Conservation (phyloP, 1,139 yeast species). For the Scheffersomyces segobiensis region DNA sequence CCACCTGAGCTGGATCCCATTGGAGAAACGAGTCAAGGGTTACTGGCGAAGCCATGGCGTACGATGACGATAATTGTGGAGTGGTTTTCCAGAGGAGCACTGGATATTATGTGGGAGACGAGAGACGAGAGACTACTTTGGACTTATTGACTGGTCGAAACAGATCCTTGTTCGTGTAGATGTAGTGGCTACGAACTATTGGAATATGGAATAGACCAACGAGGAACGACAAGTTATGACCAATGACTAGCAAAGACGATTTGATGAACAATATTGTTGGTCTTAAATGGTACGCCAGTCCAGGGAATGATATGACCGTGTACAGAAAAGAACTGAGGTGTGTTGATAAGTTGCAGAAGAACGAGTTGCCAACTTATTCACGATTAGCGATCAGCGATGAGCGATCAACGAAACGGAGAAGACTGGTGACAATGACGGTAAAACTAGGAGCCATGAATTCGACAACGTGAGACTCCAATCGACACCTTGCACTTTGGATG, state of each 20-base stretch:
- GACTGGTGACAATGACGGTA: not conserved
- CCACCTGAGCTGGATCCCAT: slow-evolving; percentile 53
- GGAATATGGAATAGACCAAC: not conserved
- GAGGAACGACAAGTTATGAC: not conserved
- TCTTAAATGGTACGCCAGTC: not conserved
- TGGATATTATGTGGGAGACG: not conserved
- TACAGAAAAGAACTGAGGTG: not conserved
- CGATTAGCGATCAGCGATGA: not conserved
- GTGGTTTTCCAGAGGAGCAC: not conserved
- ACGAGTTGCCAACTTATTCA: not conserved
- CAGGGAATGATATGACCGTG: not conserved
- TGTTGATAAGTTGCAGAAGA: not conserved
- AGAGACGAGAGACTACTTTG: not conserved
- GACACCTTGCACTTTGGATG: not conserved
- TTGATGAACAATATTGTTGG: not conserved
- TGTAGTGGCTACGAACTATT: not conserved
- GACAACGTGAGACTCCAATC: not conserved
- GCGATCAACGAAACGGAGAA: not conserved
- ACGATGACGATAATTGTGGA: not conserved
- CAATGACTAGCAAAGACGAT: not conserved
- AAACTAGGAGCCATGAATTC: not conserved
- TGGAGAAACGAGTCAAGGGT: slow-evolving; percentile 40
- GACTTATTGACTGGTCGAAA: not conserved
- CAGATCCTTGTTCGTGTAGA: not conserved
- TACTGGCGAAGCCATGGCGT: slow-evolving; percentile 13